Evolutionary conservation across 1,139 yeast species (phyloP), one percentile per base, ranked within the genome.

Genomic region (Pichia sp.): DNA sequence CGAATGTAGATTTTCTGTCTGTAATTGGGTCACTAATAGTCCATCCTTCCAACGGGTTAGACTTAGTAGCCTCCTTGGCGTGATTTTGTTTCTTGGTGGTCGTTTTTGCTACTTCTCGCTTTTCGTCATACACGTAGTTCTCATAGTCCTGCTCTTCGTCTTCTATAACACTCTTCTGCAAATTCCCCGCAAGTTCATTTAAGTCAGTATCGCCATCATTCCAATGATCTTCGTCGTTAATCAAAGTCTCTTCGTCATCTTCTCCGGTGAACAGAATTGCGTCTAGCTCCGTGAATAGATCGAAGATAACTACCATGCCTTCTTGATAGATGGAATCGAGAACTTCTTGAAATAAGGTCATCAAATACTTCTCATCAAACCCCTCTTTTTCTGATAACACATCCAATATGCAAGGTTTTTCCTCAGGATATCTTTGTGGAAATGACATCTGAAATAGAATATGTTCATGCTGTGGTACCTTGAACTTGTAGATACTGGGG

Each of bases 1-100:
- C 70, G 49, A 91, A 91, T 1, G 86, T 79, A 0, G 96, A 86
- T 17, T 84, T 87, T 39, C 97, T 63, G 56, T 91, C 98, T 1
- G 69, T 60, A 2, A 88, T 69, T 0, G 94, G 82, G 1, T 83
- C 93, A 1, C 94, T 80, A 12, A 69, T 67, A 0, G 61, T 52
- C 98, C 98, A 91, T 1, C 80, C 83, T 28, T 64, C 69, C 9
- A 80, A 58, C 0, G 74, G 73, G 45, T 79, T 71, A n/a, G n/a
- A n/a, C 0, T 40, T 34, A 2, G 4, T 7, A 5, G 8, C n/a
- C 10, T 12, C 17, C 5, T 6, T 14, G 5, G 10, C 24, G 6
- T 9, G 8, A 15, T 17, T 12, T 13, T 29, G 23, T 18, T 7
- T 23, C 12, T 16, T 11, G n/a, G 29, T 27, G 5, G 31, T 36